Base-by-base conservation (phyloP, 2,329 filamentous ascomycete species). In the Blastomyces gilchristii region DNA sequence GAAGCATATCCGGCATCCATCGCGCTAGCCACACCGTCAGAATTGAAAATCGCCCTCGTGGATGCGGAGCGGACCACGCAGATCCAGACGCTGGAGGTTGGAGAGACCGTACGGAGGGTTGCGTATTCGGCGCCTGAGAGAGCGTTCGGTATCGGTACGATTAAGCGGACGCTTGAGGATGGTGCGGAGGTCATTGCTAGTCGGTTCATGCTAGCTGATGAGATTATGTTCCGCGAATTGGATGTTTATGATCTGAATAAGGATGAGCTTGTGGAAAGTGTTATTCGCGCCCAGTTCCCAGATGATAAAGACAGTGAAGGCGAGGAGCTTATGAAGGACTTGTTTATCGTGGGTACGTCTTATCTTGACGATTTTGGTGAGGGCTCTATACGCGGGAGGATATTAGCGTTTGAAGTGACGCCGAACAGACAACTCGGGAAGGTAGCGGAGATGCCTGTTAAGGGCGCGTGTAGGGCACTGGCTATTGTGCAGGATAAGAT, bases 311-410 rank as follows among this genome's bases (percentile, higher is more conserved):
- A 81, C 18, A 78, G 80, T 16, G 70, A 70, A 79, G 85, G 85
- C 11, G 78, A 81, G 5, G 83, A 82, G 0, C 60, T 62, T 1
- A 67, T 61, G 18, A 76, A 72, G 63, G 92, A 97, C 72, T 82
- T 91, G 52, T 97, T 97, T 71, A 79, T 97, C n/a, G 84, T 97
- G 7, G 94, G 94, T 7, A 97, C 94, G 0, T 89, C 89, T 62
- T 92, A 88, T 69, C 72, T 93, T 53, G 80, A 81, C 8, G 84
- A 85, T 9, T 79, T 83, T 11, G 76, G 77, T 2, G 75, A 80
- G 22, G 80, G 82, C 12, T 77, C 81, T 16, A 80, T 81, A n/a
- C 81, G 84, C 47, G 94, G 94, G 0, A 86, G 93, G 14, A 89
- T 99, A 16, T 72, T 97, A 1, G 82, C 97, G 0, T 84, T 97